Evolutionary conservation across 2,329 filamentous ascomycete species (phyloP).

Genomic region (Rutstroemia sp.): DNA sequence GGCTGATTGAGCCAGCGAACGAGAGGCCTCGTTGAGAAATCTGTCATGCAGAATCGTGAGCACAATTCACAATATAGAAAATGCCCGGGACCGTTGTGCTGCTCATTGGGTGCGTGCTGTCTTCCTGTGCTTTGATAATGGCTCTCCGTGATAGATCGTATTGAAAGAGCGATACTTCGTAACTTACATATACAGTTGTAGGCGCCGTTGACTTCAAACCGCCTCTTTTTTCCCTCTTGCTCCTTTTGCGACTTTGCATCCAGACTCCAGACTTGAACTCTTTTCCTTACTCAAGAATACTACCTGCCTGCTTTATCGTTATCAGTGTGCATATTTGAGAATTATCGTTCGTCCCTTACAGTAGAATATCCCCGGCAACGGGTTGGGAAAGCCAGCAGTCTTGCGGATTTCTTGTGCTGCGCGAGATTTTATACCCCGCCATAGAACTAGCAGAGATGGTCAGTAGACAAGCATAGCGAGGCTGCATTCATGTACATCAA

Average conservation of each 20-base stretch:
- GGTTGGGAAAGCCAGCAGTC: constrained; percentile 6
- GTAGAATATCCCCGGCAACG: constrained; percentile 6
- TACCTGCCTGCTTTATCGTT: constrained; percentile 14
- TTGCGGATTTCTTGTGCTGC: constrained; percentile 6
- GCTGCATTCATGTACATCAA: background rate
- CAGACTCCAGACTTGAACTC: background rate
- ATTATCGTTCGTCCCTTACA: background rate
- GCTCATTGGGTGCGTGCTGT: constrained; percentile 18
- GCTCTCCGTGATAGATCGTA: constrained; percentile 13
- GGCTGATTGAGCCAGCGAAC: background rate
- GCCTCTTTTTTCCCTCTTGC: constrained; percentile 18
- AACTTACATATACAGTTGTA: constrained; percentile 30
- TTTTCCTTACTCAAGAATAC: background rate
- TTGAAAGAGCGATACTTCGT: constrained; percentile 14
- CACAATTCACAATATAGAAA: constrained; percentile 24
- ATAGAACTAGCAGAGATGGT: constrained; percentile 2
- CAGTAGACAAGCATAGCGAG: background rate
- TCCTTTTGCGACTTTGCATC: constrained; percentile 17
- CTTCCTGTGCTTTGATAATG: constrained; percentile 14
- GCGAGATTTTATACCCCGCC: constrained; percentile 1
- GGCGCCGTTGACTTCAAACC: constrained; percentile 20
- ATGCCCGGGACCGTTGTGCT: constrained; percentile 18
- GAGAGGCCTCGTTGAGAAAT: constrained; percentile 11
- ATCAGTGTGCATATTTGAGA: constrained; percentile 10
- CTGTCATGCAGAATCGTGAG: constrained; percentile 24